Conservation (phyloP, 441 rosid genomes). For the Gossypium davidsonii region DNA sequence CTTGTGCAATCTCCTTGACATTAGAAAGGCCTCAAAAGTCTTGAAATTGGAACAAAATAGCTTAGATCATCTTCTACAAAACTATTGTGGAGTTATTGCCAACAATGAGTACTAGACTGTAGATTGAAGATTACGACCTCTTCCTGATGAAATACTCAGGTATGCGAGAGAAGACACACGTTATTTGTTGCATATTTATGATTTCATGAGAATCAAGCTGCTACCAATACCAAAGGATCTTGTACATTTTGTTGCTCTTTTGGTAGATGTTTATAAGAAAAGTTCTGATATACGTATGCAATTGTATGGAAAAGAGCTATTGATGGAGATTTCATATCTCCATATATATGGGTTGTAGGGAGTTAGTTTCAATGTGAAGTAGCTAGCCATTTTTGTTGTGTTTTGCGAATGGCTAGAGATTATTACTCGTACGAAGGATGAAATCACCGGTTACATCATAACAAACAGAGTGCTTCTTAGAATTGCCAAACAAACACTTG, state of each 20-base stretch:
- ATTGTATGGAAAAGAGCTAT: too few relatives aligned
- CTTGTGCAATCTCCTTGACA: constrained; percentile 83
- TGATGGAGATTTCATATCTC: neutral
- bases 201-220: constrained; percentile 52
- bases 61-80: constrained; percentile 68
- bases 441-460: neutral
- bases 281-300: too few relatives aligned
- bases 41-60: constrained; percentile 79
- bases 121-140: constrained; percentile 88
- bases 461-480: neutral
- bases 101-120: constrained; percentile 78
- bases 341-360: neutral
- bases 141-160: constrained; percentile 73
- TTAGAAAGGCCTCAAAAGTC: constrained; percentile 94
- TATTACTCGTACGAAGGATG: neutral
- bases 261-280: constrained; percentile 45
- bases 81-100: constrained; percentile 72
- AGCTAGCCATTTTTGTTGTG: neutral
- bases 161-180: constrained; percentile 94
- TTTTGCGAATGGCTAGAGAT: neutral
- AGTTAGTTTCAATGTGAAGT: neutral
- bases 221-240: constrained; percentile 32
- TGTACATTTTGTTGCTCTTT: constrained; percentile 45
- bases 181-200: constrained; percentile 70
- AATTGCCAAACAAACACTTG: neutral